Conservation (phyloP, 2,329 filamentous ascomycete species). For the Cladosporium cucumerinum region DNA sequence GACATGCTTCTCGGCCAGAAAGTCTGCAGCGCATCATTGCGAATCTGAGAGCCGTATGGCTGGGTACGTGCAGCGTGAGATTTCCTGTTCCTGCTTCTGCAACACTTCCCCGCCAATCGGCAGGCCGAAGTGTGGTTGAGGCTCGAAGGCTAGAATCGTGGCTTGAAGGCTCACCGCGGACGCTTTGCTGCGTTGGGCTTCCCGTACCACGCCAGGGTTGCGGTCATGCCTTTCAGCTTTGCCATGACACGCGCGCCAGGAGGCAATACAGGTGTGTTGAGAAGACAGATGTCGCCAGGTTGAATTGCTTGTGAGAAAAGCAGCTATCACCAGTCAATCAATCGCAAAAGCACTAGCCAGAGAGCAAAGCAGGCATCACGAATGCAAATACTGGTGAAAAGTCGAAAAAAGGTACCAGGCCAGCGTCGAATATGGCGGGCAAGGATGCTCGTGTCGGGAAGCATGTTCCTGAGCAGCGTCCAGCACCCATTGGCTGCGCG, state of each 20-base stretch:
- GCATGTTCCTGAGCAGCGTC: slow-evolving; percentile 3
- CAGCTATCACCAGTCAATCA: too few relatives aligned
- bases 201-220: neutral
- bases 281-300: neutral
- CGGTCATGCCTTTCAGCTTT: slow-evolving; percentile 6
- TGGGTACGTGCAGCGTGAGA: slow-evolving; percentile 11
- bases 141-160: slow-evolving; percentile 13
- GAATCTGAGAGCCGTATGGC: neutral
- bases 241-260: neutral
- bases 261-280: neutral
- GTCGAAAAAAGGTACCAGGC: slow-evolving; percentile 13
- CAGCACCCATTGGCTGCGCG: neutral
- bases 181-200: slow-evolving; percentile 11
- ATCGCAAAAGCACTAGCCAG: neutral
- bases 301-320: neutral
- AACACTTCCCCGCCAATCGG: slow-evolving; percentile 13
- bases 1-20: neutral
- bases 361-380: neutral
- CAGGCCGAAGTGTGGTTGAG: neutral
- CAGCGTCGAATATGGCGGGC: slow-evolving; percentile 9
- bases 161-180: slow-evolving; percentile 10
- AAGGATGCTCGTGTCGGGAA: slow-evolving; percentile 5
- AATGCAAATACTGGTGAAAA: neutral
- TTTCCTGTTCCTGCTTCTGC: slow-evolving; percentile 15
- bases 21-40: neutral